Conservation (phyloP, 805 yeast genomes). For the Myxozyma monticola region DNA sequence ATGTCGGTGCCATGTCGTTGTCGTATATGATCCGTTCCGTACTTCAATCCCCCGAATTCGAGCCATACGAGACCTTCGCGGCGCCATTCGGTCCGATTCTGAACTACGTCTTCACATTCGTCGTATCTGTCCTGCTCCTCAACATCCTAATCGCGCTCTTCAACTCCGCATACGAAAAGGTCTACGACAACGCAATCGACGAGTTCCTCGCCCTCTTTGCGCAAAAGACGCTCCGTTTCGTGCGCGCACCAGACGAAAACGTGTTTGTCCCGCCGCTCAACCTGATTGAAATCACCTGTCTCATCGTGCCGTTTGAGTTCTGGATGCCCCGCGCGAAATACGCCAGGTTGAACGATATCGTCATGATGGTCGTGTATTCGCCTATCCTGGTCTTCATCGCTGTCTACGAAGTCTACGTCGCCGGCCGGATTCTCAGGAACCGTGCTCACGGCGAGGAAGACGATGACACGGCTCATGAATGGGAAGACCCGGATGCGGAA, state of each 20-base stretch:
- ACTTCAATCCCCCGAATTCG: slow-evolving; percentile 72
- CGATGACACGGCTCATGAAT: slow-evolving; percentile 80
- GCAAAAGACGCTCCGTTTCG: slow-evolving; percentile 76
- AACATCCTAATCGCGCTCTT: slow-evolving; percentile 83
- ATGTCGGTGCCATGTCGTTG: slow-evolving; percentile 65
- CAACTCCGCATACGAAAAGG: slow-evolving; percentile 78
- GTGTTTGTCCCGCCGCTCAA: slow-evolving; percentile 86
- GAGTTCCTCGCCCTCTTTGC: slow-evolving; percentile 85
- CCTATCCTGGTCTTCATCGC: slow-evolving; percentile 67
- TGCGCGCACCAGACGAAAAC: slow-evolving; percentile 84
- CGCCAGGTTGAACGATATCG: slow-evolving; percentile 50
- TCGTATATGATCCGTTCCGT: slow-evolving; percentile 68
- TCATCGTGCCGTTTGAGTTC: slow-evolving; percentile 48
- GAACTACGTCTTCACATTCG: slow-evolving; percentile 74
- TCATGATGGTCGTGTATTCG: slow-evolving; percentile 63
- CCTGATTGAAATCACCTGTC: slow-evolving; percentile 59
- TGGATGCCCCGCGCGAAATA: slow-evolving; percentile 40
- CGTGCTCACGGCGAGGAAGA: slow-evolving; percentile 63
- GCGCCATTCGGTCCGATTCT: slow-evolving; percentile 83
- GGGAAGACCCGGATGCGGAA: slow-evolving; percentile 79
- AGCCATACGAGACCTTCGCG: slow-evolving; percentile 66
- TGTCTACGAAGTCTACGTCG: slow-evolving; percentile 61
- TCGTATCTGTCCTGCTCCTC: slow-evolving; percentile 65
- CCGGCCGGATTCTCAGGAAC: slow-evolving; percentile 71
- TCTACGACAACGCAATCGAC: slow-evolving; percentile 78